A percentile compares a stretch with the other conserved stretches of the same genome.
phyloP scores from a whole-genome alignment of 2,329 filamentous ascomycete species.

The Phialophora tarda region DNA sequence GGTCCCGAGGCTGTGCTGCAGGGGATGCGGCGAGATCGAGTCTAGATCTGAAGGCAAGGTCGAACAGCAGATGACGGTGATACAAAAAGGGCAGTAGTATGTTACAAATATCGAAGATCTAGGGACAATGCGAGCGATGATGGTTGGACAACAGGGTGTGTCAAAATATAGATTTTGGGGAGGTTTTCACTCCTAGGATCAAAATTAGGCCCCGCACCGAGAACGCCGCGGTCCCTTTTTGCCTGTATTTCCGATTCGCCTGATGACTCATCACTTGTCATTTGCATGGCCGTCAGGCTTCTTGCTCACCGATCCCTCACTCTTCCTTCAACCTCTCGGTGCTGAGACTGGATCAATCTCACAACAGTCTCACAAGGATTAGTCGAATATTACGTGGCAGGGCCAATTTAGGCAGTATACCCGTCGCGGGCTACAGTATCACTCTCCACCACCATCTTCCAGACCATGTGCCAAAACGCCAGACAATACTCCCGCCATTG shows the following conservation, averaged over 20 bases:
- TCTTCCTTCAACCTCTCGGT: not conserved
- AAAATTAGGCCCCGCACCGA: not conserved
- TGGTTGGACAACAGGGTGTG: not conserved
- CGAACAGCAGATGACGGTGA: not conserved
- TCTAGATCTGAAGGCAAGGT: not conserved
- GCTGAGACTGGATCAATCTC: not conserved
- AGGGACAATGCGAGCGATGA: not conserved
- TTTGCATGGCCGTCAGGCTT: not conserved
- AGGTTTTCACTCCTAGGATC: not conserved
- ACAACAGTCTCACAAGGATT: not conserved
- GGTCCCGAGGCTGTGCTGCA: not conserved
- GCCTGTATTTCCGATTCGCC: not conserved
- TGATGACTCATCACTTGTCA: not conserved
- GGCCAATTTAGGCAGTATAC: not conserved
- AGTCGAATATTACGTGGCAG: not conserved
- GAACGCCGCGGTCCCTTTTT: not conserved
- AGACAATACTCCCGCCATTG: not conserved
- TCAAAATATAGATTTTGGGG: not conserved
- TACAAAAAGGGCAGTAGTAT: not conserved
- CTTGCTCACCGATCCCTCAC: not conserved
- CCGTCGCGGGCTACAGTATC: not conserved
- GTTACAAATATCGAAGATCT: not conserved
- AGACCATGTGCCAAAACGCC: not conserved
- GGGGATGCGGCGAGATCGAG: not conserved
- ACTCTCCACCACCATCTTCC: slow-evolving; percentile 1